Base-by-base conservation (phyloP, 2,329 filamentous ascomycete genomes). In the Parastagonospora nodorum region DNA sequence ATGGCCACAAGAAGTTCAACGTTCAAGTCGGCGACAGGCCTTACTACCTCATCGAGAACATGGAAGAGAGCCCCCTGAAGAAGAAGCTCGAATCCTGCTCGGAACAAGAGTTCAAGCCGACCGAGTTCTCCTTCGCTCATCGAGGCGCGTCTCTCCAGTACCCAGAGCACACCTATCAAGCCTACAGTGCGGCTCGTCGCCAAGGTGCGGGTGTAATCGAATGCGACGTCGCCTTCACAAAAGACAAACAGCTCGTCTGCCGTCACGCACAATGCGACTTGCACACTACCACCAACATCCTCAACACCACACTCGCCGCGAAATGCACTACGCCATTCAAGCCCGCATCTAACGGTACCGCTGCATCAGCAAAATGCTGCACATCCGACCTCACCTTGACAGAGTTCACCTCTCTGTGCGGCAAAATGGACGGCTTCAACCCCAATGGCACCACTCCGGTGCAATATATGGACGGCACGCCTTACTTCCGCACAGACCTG, bases 341-440 rank as follows among this genome's bases (percentile, higher is more conserved):
- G 19, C 65, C 72, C 2, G 62, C 68, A 6, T 55, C 55, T n/a
- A 57, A 69, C 36, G 67, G 66, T 6, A 63, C 71, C 5, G 64
- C 76, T 1, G 87, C 87, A 1, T 78, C 75, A 12, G 87, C 86
- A 10, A 83, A 82, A 58, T 90, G 87, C 78, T 90, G 87, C 78
- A 89, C 87, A 2, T 85, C 81, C 60, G 88, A 90, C 66, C 83
- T 90, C 64, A 89, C 87, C 1, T 74, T 87, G 31, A 78, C 78
- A 39, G 88, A 90, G 72, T 89, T 84, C 78, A 83, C 84, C 71
- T 77, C 80, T 5, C 81, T 90, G 5, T 90, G 87, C 74, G 82
- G 81, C 63, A 89, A 88, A 74, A 88, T 72, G 64, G 74, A 78
- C 54, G 82, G 79, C 45, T 73, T 88, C 85, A 87, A 90, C 64